phyloP scores from a whole-genome alignment of 164 flowering plant species.

The Stephania yunnanensis region DNA sequence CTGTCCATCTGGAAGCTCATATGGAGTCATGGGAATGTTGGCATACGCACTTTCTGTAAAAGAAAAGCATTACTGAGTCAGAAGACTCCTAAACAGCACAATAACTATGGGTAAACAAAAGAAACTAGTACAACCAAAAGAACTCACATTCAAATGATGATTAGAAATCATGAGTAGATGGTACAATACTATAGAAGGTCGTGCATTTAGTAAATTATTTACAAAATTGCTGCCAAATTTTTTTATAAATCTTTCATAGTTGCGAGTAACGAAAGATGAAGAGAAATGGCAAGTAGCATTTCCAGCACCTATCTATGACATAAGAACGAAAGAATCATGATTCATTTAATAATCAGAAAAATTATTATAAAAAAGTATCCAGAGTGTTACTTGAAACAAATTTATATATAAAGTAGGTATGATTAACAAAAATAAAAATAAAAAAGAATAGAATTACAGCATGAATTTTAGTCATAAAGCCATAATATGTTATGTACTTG shows the following conservation, averaged over 20 bases:
- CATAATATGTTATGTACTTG: conserved; percentile 1
- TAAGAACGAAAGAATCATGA: neutral
- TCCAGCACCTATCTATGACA: neutral
- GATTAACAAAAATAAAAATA: neutral
- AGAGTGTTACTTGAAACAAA: neutral
- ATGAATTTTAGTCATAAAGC: neutral
- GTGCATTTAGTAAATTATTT: neutral
- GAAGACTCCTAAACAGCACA: neutral
- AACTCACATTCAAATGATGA: neutral
- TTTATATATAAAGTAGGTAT: neutral
- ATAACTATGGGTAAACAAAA: neutral
- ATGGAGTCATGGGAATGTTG: conserved; percentile 91
- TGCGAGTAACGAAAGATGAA: neutral
- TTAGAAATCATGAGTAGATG: neutral
- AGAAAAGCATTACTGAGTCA: neutral
- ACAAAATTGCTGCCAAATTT: neutral
- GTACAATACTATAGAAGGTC: neutral
- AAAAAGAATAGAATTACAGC: neutral
- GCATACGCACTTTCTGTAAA: conserved; percentile 75
- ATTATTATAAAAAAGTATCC: neutral
- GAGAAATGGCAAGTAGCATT: neutral
- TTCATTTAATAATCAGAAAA: neutral
- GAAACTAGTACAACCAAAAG: neutral
- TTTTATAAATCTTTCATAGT: neutral
- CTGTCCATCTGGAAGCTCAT: conserved; percentile 99